Evolutionary conservation across 441 rosid species (phyloP).

Genomic region (Corymbia calophylla): DNA sequence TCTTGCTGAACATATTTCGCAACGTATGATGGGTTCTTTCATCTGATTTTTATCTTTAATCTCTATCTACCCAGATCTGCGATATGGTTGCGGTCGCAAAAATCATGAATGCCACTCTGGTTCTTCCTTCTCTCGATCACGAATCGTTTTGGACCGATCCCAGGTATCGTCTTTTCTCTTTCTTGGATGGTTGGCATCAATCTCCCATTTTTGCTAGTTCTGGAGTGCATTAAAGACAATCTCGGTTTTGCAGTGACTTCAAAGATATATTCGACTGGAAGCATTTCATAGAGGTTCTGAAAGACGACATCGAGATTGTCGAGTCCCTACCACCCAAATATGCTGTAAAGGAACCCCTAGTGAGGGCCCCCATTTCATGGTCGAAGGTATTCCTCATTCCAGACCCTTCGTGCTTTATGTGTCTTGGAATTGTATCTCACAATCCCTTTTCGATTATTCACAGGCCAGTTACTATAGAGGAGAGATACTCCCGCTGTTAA

Average conservation of each 20-base stretch:
- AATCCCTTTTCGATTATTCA: constrained; percentile 1
- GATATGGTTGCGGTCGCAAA: constrained; percentile 96
- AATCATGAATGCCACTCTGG: constrained; percentile 93
- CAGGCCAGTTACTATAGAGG: constrained; percentile 94
- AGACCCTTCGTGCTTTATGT: neutral
- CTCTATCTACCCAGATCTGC: constrained; percentile 50
- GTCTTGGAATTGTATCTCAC: constrained; percentile 7
- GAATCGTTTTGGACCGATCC: constrained; percentile 96
- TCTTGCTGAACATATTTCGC: neutral
- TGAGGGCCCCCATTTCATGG: constrained; percentile 97
- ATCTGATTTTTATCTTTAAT: neutral
- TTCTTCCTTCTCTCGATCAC: constrained; percentile 90
- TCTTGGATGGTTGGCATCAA: neutral
- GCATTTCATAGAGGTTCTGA: constrained; percentile 62
- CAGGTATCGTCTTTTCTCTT: constrained; percentile 36
- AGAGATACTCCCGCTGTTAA: constrained; percentile 52
- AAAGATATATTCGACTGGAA: constrained; percentile 97
- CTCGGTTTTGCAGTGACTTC: constrained; percentile 51
- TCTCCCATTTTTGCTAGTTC: neutral
- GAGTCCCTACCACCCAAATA: constrained; percentile 66
- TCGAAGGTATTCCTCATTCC: constrained; percentile 50
- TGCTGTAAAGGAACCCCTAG: constrained; percentile 45
- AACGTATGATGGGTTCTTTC: neutral
- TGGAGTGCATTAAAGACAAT: neutral
- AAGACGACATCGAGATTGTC: constrained; percentile 63